Percentiles rank a stretch among this genome's conserved stretches.
Conservation (phyloP, 2,329 filamentous ascomycete species). For the Gliomastix tumulicola region DNA sequence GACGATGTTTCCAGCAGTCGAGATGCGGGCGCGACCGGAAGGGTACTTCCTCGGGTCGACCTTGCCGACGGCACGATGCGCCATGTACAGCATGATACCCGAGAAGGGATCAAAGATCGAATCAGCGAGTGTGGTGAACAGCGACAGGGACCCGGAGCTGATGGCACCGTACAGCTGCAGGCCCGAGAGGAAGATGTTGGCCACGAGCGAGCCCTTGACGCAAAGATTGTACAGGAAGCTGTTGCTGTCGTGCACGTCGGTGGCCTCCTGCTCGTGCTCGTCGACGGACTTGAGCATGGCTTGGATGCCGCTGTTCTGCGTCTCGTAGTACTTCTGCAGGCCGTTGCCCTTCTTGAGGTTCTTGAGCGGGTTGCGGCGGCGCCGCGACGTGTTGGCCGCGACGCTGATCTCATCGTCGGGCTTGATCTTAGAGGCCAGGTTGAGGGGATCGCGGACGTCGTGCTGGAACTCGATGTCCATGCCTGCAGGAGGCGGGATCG, state of each 20-base stretch:
- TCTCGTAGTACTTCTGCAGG: slow-evolving; percentile 32
- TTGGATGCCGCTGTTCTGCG: slow-evolving; percentile 41
- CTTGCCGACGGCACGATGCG: slow-evolving; percentile 1
- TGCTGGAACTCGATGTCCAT: slow-evolving; percentile 1
- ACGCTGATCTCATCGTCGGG: neutral
- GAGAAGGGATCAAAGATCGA: neutral
- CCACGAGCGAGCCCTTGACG: slow-evolving; percentile 41
- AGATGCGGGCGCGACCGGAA: slow-evolving; percentile 51
- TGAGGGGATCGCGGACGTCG: slow-evolving; percentile 1
- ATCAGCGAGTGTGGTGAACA: slow-evolving; percentile 60
- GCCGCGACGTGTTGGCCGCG: slow-evolving; percentile 1
- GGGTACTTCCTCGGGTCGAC: slow-evolving; percentile 2
- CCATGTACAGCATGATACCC: slow-evolving; percentile 1
- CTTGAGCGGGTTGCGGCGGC: slow-evolving; percentile 30
- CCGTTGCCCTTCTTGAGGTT: slow-evolving; percentile 30
- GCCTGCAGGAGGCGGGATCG: neutral
- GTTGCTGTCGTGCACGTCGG: slow-evolving; percentile 25
- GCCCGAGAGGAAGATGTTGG: slow-evolving; percentile 46
- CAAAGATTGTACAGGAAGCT: slow-evolving; percentile 31
- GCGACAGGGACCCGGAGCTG: slow-evolving; percentile 51
- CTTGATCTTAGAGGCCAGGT: neutral
- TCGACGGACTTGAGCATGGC: slow-evolving; percentile 46
- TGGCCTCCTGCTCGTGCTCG: slow-evolving; percentile 41
- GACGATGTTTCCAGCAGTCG: slow-evolving; percentile 58
- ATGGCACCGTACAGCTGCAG: slow-evolving; percentile 53